These are phyloP conservation scores for Colletotrichum destructivum DNA, from an alignment of 2,329 filamentous ascomycete genomes.

Conservation along the genomic window DNA sequence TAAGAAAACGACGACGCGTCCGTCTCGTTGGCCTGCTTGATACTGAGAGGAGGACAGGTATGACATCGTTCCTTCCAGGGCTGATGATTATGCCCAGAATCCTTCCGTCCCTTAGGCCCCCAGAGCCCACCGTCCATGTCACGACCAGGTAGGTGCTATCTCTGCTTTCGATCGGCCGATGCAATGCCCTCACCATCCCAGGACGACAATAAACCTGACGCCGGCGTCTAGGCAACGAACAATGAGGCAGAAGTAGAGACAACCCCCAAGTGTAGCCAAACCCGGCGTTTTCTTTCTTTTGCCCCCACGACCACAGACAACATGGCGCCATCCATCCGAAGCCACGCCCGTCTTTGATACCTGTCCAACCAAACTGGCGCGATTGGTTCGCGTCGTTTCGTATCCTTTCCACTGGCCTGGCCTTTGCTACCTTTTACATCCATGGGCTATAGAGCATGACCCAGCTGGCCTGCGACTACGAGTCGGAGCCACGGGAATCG, in stretches of 20 bases:
- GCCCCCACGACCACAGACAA: conserved; percentile 23
- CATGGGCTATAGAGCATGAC: neutral
- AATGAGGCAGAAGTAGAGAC: conserved; percentile 7
- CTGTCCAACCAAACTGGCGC: conserved; percentile 21
- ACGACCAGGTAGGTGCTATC: too few relatives aligned
- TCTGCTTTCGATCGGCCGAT: neutral
- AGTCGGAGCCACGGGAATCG: conserved; percentile 26
- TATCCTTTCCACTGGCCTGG: conserved; percentile 23
- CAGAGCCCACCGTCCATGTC: neutral
- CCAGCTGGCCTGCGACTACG: conserved; percentile 12
- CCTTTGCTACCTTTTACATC: neutral
- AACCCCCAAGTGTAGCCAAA: conserved; percentile 12
- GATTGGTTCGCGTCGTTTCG: conserved; percentile 30
- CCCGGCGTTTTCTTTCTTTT: conserved; percentile 7
- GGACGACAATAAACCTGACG: neutral
- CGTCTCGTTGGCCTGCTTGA: conserved; percentile 18
- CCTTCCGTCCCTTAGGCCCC: conserved; percentile 29
- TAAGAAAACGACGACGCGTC: conserved; percentile 25
- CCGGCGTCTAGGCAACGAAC: conserved; percentile 1
- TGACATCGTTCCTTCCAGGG: conserved; percentile 30
- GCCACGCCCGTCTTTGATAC: conserved; percentile 30
- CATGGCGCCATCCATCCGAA: conserved; percentile 33
- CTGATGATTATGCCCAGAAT: conserved; percentile 19
- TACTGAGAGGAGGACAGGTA: neutral
- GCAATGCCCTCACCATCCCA: conserved; percentile 1